Percentiles rank a stretch among this genome's conserved stretches.
Evolutionary conservation across 345 rosid genomes (phyloP).

Genomic region (Litchi chinensis): DNA sequence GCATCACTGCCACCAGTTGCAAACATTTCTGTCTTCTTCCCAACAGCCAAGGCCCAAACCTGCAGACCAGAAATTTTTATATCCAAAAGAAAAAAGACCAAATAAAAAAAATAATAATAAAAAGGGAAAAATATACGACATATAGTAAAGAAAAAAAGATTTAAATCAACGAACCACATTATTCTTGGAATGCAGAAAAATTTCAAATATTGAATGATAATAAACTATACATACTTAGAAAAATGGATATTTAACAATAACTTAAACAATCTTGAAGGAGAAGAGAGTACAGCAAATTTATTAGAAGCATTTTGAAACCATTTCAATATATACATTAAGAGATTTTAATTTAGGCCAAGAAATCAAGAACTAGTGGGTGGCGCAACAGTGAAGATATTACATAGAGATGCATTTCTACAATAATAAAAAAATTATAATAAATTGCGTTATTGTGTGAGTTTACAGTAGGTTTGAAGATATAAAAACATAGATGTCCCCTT

Average conservation of each 20-base stretch:
- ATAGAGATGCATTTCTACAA: too few relatives aligned
- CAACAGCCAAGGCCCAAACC: slow-evolving; percentile 97
- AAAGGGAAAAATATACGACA: too few relatives aligned
- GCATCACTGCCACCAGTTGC: slow-evolving; percentile 96
- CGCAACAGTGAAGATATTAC: background rate
- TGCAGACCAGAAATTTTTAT: slow-evolving; percentile 32
- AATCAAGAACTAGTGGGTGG: background rate
- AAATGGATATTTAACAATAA: background rate
- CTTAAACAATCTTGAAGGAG: background rate
- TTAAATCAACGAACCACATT: slow-evolving; percentile 1
- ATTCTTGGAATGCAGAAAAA: background rate
- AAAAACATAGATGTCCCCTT: background rate
- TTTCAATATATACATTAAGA: background rate
- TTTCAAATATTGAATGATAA: background rate
- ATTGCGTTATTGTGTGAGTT: background rate
- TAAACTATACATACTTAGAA: background rate
- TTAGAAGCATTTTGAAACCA: background rate
- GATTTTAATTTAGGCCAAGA: background rate
- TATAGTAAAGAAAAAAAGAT: background rate
- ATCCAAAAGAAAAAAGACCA: slow-evolving; percentile 24
- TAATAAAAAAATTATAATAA: background rate
- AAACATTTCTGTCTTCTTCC: slow-evolving; percentile 85
- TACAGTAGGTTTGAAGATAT: background rate
- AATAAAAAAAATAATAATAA: too few relatives aligned
- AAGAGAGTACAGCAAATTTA: background rate